phyloP scores from a whole-genome alignment of 2,329 filamentous ascomycete species.

The Gyromitra esculenta region DNA sequence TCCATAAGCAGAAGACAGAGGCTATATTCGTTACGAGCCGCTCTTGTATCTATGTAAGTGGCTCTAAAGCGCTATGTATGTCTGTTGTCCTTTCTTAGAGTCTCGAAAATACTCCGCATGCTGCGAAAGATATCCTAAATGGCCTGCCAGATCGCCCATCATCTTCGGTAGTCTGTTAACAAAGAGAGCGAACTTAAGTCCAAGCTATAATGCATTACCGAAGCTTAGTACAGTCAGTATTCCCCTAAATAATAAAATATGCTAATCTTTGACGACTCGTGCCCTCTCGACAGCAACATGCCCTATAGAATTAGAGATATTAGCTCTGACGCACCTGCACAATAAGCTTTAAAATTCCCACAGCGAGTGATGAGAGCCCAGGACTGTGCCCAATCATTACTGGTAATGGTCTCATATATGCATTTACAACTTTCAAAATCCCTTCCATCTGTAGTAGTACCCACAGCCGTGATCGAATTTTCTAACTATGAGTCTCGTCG shows the following conservation, averaged over 20 bases:
- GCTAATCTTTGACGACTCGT: too few species aligned
- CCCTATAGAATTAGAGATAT: too few species aligned
- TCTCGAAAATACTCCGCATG: constrained; percentile 2
- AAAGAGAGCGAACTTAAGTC: constrained; percentile 14
- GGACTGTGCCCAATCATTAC: not conserved
- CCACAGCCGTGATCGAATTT: not conserved
- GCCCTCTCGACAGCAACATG: too few species aligned
- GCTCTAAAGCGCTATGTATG: not conserved
- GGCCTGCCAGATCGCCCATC: constrained; percentile 6
- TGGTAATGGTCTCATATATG: not conserved
- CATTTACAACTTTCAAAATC: not conserved
- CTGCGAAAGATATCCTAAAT: constrained; percentile 24
- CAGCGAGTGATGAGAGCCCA: not conserved
- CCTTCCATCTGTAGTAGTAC: not conserved
- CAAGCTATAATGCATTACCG: not conserved
- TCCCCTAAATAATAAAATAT: too few species aligned
- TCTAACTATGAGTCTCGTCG: not conserved
- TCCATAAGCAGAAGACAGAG: constrained; percentile 7
- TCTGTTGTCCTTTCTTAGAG: constrained; percentile 1
- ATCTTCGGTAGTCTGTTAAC: constrained; percentile 3
- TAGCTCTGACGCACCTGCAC: not conserved
- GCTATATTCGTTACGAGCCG: not conserved
- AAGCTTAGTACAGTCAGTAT: not conserved
- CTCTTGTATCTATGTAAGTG: not conserved
- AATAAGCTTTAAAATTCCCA: constrained; percentile 7